These are phyloP conservation scores for Phytophthora agathidicida DNA, from an alignment of 352 stramenopile genomes.

Conservation along the genomic window DNA sequence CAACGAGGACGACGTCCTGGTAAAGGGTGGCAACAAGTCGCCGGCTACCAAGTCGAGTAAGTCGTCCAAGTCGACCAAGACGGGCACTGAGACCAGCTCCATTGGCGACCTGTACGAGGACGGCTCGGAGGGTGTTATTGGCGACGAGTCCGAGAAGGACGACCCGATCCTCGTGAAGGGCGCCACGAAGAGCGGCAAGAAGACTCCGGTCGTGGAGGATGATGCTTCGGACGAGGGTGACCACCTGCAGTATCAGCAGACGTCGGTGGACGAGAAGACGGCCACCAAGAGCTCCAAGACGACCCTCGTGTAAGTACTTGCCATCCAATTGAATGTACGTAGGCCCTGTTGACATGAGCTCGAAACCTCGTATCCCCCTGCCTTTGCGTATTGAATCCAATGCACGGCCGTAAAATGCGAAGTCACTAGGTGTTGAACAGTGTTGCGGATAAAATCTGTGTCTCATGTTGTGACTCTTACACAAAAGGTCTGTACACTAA, in stretches of 20 bases:
- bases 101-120: conserved; percentile 23
- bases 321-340: conserved; percentile 27
- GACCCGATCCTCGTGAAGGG: conserved; percentile 22
- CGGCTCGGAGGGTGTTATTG: conserved; percentile 20
- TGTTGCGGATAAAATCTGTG: too few relatives aligned
- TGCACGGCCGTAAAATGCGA: neutral
- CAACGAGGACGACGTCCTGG: neutral
- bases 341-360: conserved; percentile 9
- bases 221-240: conserved; percentile 27
- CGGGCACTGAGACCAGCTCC: neutral
- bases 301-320: conserved; percentile 19
- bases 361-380: conserved; percentile 19
- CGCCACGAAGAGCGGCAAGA: conserved; percentile 17
- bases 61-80: conserved; percentile 4
- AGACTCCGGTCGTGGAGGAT: conserved; percentile 6
- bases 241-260: conserved; percentile 7
- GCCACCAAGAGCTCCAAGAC: conserved; percentile 23
- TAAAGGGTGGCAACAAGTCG: conserved; percentile 3
- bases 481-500: too few relatives aligned
- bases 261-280: neutral
- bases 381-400: conserved; percentile 14
- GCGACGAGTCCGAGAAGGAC: conserved; percentile 19
- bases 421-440: too few relatives aligned
- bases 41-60: conserved; percentile 1
- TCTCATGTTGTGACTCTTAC: too few relatives aligned